phyloP scores from a whole-genome alignment of 179 eudicot species.

The Camellia oleifera region DNA sequence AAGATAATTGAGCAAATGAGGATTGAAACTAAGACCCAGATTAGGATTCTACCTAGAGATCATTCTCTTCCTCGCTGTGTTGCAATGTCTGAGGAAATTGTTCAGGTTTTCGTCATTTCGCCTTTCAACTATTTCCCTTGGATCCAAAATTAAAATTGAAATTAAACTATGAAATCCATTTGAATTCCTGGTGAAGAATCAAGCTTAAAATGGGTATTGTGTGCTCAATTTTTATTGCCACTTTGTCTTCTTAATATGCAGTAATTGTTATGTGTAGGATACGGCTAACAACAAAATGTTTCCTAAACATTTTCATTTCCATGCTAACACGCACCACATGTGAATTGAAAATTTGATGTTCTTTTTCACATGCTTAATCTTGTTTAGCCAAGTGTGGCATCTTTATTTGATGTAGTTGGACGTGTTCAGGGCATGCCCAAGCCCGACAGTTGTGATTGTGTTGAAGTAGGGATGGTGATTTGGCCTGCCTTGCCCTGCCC shows the following conservation, averaged over 20 bases:
- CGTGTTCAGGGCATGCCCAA: background rate
- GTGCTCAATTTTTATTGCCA: background rate
- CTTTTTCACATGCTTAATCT: background rate
- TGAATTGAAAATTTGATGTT: background rate
- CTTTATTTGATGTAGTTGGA: background rate
- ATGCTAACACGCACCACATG: background rate
- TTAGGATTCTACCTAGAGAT: conserved; percentile 90
- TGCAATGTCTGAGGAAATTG: conserved; percentile 88
- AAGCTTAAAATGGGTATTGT: background rate
- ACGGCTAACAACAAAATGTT: background rate
- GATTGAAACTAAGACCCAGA: conserved; percentile 91
- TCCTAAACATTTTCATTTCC: background rate
- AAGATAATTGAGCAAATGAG: conserved; percentile 99
- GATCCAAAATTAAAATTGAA: background rate
- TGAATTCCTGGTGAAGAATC: background rate
- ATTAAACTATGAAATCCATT: background rate
- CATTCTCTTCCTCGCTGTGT: conserved; percentile 88
- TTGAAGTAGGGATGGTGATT: background rate
- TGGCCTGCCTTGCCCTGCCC: no score
- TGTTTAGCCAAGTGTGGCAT: background rate
- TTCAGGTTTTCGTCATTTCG: conserved; percentile 60
- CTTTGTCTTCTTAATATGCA: background rate
- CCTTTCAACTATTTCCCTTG: conserved; percentile 2
- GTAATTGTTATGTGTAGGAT: background rate
- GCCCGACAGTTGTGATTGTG: background rate